Evolutionary conservation across 768 basidiomycete species (phyloP), one percentile per base, ranked within the genome.

Genomic region (Cyclocybe aegerita): DNA sequence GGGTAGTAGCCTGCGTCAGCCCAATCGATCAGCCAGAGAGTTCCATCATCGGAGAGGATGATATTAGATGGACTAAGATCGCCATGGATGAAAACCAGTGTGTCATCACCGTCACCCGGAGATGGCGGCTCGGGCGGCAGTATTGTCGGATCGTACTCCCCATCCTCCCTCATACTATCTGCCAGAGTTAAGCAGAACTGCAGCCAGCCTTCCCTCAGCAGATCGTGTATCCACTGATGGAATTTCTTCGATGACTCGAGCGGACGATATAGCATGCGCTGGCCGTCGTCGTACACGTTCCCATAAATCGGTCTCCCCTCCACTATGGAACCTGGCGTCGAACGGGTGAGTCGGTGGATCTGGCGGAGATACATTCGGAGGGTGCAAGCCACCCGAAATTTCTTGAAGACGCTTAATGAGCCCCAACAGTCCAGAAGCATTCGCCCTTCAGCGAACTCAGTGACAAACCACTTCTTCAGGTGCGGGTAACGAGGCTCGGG

Each of bases 11-110:
- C 67, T 2, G 59, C 48, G 12, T 48, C 42, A 0, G 34, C 63
- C 65, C 66, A 70, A 53, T 70, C 69, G 34, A 70, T 54, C 12
- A 70, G 41, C 66, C 67, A 71, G 5, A 70, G 45, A 11, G 48
- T 48, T 1, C 63, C 65, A 36, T 63, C 60, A 4, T 63, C 52
- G n/a, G 49, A 57, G 6, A 68, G 39, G 15, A 68, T 47, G 36
- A 67, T 42, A 48, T 70, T 68, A 4, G 53, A 42, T n/a, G 60
- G 48, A 44, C 61, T 57, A 7, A 70, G 42, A 41, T 70, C 69
- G 7, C 40, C 39, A 46, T 70, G 67, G 7, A 55, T 61, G n/a
- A 67, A 52, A 10, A 65, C 62, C 14, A 66, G 53, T 10, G 29
- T 32, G 8, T 31, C 17, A 31, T 36, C 47, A 10, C 9, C 23